A percentile compares a stretch with the other conserved stretches of the same genome.
Conservation (phyloP, 805 yeast genomes). For the Saturnispora serradocipensis region DNA sequence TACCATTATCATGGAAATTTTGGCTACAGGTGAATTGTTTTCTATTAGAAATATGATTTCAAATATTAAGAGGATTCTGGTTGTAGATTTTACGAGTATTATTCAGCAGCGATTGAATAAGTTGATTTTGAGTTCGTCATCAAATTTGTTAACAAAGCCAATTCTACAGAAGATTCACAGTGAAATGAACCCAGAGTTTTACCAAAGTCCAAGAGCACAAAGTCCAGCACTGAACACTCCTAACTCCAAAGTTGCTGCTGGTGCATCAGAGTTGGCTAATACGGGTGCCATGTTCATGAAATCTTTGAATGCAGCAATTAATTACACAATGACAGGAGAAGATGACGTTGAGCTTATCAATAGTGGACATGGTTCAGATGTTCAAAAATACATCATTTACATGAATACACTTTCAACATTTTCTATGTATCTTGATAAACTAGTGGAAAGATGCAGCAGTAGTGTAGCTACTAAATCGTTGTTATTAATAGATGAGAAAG, state of each 20-base stretch:
- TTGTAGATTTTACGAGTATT: conserved; percentile 54
- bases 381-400: conserved; percentile 54
- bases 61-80: conserved; percentile 50
- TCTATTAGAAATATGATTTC: conserved; percentile 47
- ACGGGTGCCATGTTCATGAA: conserved; percentile 31
- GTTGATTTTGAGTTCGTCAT: conserved; percentile 31
- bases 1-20: conserved; percentile 51
- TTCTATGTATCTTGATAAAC: conserved; percentile 44
- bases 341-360: conserved; percentile 20
- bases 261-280: conserved; percentile 22
- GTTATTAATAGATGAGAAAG: conserved; percentile 27
- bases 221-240: conserved; percentile 7
- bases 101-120: conserved; percentile 38
- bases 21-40: conserved; percentile 61
- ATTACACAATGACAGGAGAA: conserved; percentile 31
- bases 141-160: conserved; percentile 18
- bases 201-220: conserved; percentile 7
- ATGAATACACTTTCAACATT: conserved; percentile 67
- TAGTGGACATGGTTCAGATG: conserved; percentile 21
- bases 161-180: conserved; percentile 15
- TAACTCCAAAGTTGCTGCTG: conserved; percentile 21
- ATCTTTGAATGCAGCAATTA: conserved; percentile 30
- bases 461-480: conserved; percentile 22
- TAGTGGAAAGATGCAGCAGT: conserved; percentile 35
- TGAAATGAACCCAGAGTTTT: conserved; percentile 2